Conservation (phyloP, 345 rosid species). For the Populus pruinosa region DNA sequence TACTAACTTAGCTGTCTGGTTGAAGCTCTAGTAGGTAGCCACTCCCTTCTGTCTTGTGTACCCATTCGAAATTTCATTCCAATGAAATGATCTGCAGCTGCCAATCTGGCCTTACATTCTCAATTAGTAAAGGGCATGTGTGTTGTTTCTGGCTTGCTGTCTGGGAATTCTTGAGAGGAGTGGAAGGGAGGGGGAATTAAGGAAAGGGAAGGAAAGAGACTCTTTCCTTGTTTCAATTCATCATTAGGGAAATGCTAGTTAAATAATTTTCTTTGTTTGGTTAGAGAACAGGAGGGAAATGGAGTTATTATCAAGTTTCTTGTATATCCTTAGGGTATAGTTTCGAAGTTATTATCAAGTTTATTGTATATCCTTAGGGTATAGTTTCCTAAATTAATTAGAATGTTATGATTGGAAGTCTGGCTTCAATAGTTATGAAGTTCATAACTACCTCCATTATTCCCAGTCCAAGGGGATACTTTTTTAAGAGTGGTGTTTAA, state of each 20-base stretch:
- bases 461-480: not conserved
- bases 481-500: not conserved
- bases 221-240: not conserved
- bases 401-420: not conserved
- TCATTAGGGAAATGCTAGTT: not conserved
- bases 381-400: not conserved
- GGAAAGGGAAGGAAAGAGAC: not conserved
- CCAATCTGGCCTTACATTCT: too few relatives aligned
- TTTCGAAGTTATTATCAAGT: not conserved
- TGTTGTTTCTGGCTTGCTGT: not conserved
- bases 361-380: not conserved
- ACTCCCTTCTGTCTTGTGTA: too few relatives aligned
- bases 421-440: not conserved
- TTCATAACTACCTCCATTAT: not conserved
- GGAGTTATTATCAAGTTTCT: not conserved
- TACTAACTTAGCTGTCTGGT: not conserved
- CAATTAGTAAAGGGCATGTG: too few relatives aligned
- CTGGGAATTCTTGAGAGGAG: not conserved
- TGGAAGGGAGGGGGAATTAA: not conserved
- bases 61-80: too few relatives aligned
- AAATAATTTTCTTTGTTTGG: not conserved
- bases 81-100: too few relatives aligned
- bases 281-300: not conserved
- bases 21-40: too few relatives aligned
- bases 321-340: not conserved